phyloP scores from a whole-genome alignment of 768 basidiomycete species.

The Lentinula sp. region DNA sequence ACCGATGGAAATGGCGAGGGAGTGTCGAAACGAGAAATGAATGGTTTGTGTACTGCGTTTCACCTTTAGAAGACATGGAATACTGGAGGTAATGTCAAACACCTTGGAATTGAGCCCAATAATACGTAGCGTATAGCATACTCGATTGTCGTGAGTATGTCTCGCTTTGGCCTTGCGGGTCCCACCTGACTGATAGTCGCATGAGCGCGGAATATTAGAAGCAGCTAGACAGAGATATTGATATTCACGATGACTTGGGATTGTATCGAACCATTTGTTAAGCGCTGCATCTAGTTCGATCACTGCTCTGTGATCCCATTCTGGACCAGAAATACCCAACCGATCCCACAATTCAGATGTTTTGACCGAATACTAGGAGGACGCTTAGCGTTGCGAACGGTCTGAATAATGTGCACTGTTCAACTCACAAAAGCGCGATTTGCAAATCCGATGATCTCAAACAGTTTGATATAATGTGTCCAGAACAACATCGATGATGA shows the following conservation, averaged over 20 bases:
- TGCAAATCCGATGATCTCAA: slow-evolving; percentile 41
- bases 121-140: slow-evolving; percentile 40
- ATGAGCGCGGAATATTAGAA: neutral
- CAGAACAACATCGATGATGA: slow-evolving; percentile 20
- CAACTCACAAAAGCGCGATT: slow-evolving; percentile 40
- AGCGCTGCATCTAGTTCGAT: slow-evolving; percentile 36
- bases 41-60: slow-evolving; percentile 13
- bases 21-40: slow-evolving; percentile 17
- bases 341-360: neutral
- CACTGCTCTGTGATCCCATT: neutral
- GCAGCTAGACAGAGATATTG: slow-evolving; percentile 3
- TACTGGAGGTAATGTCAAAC: neutral
- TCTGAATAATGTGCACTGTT: too few relatives aligned
- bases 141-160: slow-evolving; percentile 43
- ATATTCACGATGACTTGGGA: slow-evolving; percentile 32
- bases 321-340: neutral
- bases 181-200: slow-evolving; percentile 29
- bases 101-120: slow-evolving; percentile 23
- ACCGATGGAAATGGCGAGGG: slow-evolving; percentile 52
- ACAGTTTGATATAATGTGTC: slow-evolving; percentile 34
- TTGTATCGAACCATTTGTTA: slow-evolving; percentile 51
- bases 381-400: neutral
- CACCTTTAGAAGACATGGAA: neutral
- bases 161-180: slow-evolving; percentile 29
- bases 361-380: neutral